Base-by-base conservation (phyloP, 2,329 filamentous ascomycete genomes). In the Huntiella savannae region DNA sequence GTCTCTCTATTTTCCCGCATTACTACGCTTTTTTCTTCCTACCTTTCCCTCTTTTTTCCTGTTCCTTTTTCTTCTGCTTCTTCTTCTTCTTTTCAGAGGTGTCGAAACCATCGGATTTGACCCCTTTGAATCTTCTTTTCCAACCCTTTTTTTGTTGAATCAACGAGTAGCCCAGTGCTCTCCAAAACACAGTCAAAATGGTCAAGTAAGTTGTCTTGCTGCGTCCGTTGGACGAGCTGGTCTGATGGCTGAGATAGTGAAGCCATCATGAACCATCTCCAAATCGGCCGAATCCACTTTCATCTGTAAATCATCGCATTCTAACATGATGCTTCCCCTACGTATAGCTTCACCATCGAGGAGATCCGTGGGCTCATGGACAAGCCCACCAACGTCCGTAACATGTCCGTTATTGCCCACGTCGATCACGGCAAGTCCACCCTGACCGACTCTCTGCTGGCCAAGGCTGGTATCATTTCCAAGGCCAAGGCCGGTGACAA, bases 371-470 rank as follows among this genome's bases (percentile, higher is more conserved):
- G 52, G 60, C 60, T 82, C 64, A 83, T 82, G 81, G 80, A 85
- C 77, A 79, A 79, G 70, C 78, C 82, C 58, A 71, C 65, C 63
- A 79, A 80, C 66, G 75, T 79, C 65, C 73, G 75, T 69, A 96
- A 96, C 79, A 96, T 95, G 88, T 95, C 86, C 73, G 91, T 98
- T 68, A 96, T 96, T 85, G 91, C 91, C 68, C 91, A 98, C 75
- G 87, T 98, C 79, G 91, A 98, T 71, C 91, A 98, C 79, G 91
- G 91, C 75, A 98, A 98, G 73, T 98, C 91, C 60, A 98, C 91
- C 65, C 78, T 98, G 61, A 95, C 88, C 79, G 91, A 98, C 72
- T 96, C 91, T 60, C 84, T 98, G 57, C 82, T 98, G 64, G 86
- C 93, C 73, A 91, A 92, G 73, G 88, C 88, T 62, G 91, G 91